Evolutionary conservation across 116 monocot species (phyloP).

Genomic region (Phalaenopsis hybrid): DNA sequence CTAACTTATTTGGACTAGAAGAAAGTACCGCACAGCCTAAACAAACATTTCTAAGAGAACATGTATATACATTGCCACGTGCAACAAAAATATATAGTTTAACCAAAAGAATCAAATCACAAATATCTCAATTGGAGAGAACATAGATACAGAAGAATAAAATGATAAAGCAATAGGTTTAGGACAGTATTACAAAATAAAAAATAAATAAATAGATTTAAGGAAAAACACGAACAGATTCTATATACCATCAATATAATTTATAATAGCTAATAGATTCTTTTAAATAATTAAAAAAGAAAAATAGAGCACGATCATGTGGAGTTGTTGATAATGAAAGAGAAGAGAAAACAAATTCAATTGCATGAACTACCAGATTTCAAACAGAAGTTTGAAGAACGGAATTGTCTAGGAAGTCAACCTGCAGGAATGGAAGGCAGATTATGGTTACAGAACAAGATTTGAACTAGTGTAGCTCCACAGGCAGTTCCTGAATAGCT

Average conservation of each 20-base stretch:
- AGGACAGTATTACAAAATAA: background rate
- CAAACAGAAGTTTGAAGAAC: background rate
- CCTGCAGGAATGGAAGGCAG: constrained; percentile 4
- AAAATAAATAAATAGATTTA: background rate
- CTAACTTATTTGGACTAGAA: constrained; percentile 13
- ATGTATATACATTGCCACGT: background rate
- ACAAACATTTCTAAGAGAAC: constrained; percentile 12
- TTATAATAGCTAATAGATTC: background rate
- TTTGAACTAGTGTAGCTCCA: background rate
- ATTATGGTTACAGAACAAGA: background rate
- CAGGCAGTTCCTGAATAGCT: background rate
- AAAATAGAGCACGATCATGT: background rate
- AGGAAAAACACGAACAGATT: background rate
- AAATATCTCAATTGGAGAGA: background rate
- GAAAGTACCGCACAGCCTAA: constrained; percentile 9
- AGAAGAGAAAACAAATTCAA: background rate
- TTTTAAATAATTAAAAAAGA: background rate
- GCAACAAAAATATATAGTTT: background rate
- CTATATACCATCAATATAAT: background rate
- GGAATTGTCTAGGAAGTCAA: background rate
- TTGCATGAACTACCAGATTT: background rate
- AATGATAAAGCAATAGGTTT: background rate
- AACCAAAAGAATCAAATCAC: background rate
- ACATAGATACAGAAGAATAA: background rate
- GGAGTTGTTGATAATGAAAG: background rate